Conservation (phyloP, 2,329 filamentous ascomycete species). For the Thelonectria olida region DNA sequence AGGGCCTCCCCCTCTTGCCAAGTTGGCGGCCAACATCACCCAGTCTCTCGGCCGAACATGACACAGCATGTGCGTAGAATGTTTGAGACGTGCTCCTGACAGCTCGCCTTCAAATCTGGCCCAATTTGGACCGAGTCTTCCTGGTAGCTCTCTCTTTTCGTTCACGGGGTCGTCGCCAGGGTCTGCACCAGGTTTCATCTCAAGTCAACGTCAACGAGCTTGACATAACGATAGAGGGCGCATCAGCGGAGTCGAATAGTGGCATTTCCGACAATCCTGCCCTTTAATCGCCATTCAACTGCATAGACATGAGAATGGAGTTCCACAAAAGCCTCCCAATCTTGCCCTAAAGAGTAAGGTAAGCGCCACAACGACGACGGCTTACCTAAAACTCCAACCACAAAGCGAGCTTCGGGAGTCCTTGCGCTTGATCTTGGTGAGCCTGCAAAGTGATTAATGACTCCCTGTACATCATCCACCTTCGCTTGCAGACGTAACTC, state of each 20-base stretch:
- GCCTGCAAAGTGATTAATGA: background rate
- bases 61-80: background rate
- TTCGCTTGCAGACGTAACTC: background rate
- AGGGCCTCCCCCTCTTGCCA: constrained; percentile 26
- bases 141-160: too few species aligned
- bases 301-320: too few species aligned
- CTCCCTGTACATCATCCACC: background rate
- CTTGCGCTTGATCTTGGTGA: background rate
- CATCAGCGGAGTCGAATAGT: too few species aligned
- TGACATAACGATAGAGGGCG: too few species aligned
- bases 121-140: background rate
- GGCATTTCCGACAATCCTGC: too few species aligned
- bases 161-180: background rate
- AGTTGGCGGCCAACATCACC: constrained; percentile 1
- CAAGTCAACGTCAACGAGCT: background rate
- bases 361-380: too few species aligned
- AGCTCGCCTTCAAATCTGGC: background rate
- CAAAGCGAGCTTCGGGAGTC: background rate
- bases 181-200: background rate
- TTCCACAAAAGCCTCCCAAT: background rate
- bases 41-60: background rate
- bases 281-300: too few species aligned
- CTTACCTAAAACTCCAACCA: background rate
- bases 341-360: background rate
- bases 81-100: background rate